These are phyloP conservation scores for Pseudozyma pruni DNA, from an alignment of 1,284 basidiomycete genomes.

Conservation along the genomic window DNA sequence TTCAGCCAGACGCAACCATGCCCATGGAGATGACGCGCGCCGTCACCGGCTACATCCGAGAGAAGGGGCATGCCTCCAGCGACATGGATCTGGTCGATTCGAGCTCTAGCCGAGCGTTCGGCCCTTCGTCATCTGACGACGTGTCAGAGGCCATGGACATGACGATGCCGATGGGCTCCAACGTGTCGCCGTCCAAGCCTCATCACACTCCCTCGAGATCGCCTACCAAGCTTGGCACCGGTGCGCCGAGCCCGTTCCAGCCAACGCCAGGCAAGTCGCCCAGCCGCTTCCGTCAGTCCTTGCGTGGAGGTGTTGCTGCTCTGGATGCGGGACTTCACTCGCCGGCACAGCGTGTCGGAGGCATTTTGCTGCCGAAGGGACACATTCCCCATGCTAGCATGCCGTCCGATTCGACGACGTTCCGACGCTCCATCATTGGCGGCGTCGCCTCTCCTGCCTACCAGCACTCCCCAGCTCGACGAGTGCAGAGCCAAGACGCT, in stretches of 20 bases:
- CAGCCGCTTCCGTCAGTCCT: slow-evolving; percentile 43
- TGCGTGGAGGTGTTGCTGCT: slow-evolving; percentile 44
- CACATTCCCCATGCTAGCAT: slow-evolving; percentile 7
- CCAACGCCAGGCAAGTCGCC: slow-evolving; percentile 39
- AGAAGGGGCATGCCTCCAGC: slow-evolving; percentile 42
- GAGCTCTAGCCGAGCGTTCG: slow-evolving; percentile 20
- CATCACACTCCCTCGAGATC: slow-evolving; percentile 10
- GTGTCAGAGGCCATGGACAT: slow-evolving; percentile 53
- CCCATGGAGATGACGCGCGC: slow-evolving; percentile 50
- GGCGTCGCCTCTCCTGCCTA: slow-evolving; percentile 52
- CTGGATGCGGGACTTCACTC: slow-evolving; percentile 31
- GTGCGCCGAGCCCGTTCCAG: slow-evolving; percentile 41
- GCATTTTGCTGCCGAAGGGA: slow-evolving; percentile 20
- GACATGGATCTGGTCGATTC: slow-evolving; percentile 46
- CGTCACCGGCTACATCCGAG: slow-evolving; percentile 40
- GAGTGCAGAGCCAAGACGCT: slow-evolving; percentile 30
- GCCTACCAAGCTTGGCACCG: slow-evolving; percentile 14
- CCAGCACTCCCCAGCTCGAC: slow-evolving; percentile 51
- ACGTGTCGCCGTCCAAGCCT: slow-evolving; percentile 34
- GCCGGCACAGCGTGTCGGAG: slow-evolving; percentile 41
- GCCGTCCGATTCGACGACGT: slow-evolving; percentile 35
- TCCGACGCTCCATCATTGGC: slow-evolving; percentile 59
- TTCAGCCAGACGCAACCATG: slow-evolving; percentile 36
- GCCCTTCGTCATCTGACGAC: slow-evolving; percentile 26
- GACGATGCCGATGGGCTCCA: slow-evolving; percentile 45